A percentile compares a stretch with the other conserved stretches of the same genome.
These are phyloP conservation scores for Aspergillus tamarii DNA, from an alignment of 2,329 filamentous ascomycete species.

Conservation along the genomic window DNA sequence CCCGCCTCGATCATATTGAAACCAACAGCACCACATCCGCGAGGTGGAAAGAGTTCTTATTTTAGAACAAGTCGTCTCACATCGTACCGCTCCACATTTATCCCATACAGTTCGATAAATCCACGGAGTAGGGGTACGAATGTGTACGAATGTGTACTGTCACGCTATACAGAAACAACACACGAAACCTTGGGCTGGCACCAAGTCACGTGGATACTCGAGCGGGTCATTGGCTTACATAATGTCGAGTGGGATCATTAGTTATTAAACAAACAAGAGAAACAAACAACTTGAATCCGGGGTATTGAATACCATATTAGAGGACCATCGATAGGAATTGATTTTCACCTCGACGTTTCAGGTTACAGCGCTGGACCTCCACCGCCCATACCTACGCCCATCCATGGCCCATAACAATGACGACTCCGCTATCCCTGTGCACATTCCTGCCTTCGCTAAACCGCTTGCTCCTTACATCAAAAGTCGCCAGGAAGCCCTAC, in stretches of 20 bases:
- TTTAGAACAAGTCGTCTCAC: not conserved
- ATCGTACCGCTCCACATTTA: not conserved
- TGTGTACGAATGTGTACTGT: not conserved
- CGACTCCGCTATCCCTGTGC: slow-evolving; percentile 19
- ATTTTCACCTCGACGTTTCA: not conserved
- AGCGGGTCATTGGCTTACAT: not conserved
- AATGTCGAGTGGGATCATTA: not conserved
- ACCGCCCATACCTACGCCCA: not conserved
- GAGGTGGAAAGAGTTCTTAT: not conserved
- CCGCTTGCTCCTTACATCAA: slow-evolving; percentile 45
- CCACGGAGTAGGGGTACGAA: not conserved
- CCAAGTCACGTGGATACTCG: not conserved
- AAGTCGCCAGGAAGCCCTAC: slow-evolving; percentile 41
- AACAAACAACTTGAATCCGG: slow-evolving; percentile 10
- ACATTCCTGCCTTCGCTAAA: slow-evolving; percentile 40
- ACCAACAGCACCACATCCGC: not conserved
- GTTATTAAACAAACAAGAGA: slow-evolving; percentile 5
- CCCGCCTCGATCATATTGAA: not conserved
- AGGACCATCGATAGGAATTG: not conserved
- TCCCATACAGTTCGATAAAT: not conserved
- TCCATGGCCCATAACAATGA: slow-evolving; percentile 27
- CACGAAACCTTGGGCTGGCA: not conserved
- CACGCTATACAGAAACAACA: not conserved
- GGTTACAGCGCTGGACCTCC: not conserved
- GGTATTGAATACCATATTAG: not conserved